Base-by-base conservation (phyloP, 139 green algal genomes). In the Chlorella sp. region DNA sequence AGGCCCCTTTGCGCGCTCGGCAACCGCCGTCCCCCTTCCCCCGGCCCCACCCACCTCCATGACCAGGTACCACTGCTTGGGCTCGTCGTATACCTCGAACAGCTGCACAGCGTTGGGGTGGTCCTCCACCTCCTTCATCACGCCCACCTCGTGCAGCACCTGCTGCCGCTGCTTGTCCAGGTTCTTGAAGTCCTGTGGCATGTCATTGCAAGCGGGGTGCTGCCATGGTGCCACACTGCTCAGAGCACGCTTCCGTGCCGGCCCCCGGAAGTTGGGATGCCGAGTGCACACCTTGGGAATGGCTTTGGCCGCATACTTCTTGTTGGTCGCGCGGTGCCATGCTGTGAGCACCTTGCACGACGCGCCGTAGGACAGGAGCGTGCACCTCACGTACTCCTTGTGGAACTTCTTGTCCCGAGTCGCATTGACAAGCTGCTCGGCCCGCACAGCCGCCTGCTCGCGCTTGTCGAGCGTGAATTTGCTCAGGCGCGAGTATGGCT, bases 31-130 rank as follows among this genome's bases (percentile, higher is more conserved):
- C n/a, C n/a, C n/a, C n/a, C n/a, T n/a, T n/a, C n/a, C n/a, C n/a
- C n/a, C n/a, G n/a, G n/a, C n/a, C n/a, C 42, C 10, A 30, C 63
- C 5, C 29, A 77, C 77, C 67, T 86, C 77, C 82, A 90, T 87
- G 42, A 88, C 73, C 6, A 90, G 34, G 74, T 90, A 83, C 60
- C 82, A 90, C 49, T 34, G 70, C 20, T 81, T 74, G 0, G 65
- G 36, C 32, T 84, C 82, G 26, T 88, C 75, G 26, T 77, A 88
- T 5, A 81, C 78, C 35, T 88, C 85, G 27, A 85, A 35, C 17
- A 88, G 72, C 34, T 70, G 70, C 2, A 76, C 83, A 26, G 80
- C 83, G 61, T 88, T 83, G 1, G 83, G 83, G 62, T 88, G 83
- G 35, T 84, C 79, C 72, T 84, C 79, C 34, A 86, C 69, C 17